phyloP scores from a whole-genome alignment of 495 filamentous ascomycete species.

The Penicillium ochrochloron region DNA sequence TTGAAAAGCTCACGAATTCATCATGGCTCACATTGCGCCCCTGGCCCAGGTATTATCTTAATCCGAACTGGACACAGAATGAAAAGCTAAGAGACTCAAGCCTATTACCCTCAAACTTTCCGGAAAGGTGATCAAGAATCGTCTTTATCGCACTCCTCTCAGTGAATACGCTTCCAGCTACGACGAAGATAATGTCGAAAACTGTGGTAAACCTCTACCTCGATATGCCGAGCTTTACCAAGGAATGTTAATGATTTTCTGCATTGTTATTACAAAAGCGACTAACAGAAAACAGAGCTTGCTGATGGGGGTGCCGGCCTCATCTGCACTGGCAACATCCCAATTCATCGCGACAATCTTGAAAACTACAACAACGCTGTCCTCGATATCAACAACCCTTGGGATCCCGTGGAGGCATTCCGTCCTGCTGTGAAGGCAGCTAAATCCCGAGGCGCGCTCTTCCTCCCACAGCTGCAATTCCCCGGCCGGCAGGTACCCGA shows the following conservation, averaged over 20 bases:
- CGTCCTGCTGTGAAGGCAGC: constrained; percentile 23
- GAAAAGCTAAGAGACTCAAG: constrained; percentile 3
- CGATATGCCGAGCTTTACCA: constrained; percentile 26
- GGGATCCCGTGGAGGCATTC: constrained; percentile 25
- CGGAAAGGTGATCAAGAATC: constrained; percentile 25
- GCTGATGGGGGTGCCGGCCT: constrained; percentile 23
- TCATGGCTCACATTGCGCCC: constrained; percentile 16
- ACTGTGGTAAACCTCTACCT: constrained; percentile 22
- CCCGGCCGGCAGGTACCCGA: constrained; percentile 23
- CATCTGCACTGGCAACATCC: constrained; percentile 27
- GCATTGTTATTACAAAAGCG: not conserved
- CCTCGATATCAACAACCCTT: constrained; percentile 26
- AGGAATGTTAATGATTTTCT: constrained; percentile 6
- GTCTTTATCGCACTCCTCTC: constrained; percentile 23
- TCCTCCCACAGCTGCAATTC: constrained; percentile 24
- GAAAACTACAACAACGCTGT: constrained; percentile 30
- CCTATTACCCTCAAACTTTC: constrained; percentile 26
- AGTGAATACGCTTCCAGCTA: constrained; percentile 26
- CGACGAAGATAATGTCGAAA: constrained; percentile 25
- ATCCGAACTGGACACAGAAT: not conserved
- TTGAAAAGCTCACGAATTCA: not conserved
- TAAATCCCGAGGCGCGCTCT: constrained; percentile 24
- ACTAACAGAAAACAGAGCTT: constrained; percentile 11
- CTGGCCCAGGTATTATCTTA: constrained; percentile 9
- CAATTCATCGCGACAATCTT: constrained; percentile 26